Evolutionary conservation across 768 basidiomycete genomes (phyloP).

Genomic region (Tylopilus sp.): DNA sequence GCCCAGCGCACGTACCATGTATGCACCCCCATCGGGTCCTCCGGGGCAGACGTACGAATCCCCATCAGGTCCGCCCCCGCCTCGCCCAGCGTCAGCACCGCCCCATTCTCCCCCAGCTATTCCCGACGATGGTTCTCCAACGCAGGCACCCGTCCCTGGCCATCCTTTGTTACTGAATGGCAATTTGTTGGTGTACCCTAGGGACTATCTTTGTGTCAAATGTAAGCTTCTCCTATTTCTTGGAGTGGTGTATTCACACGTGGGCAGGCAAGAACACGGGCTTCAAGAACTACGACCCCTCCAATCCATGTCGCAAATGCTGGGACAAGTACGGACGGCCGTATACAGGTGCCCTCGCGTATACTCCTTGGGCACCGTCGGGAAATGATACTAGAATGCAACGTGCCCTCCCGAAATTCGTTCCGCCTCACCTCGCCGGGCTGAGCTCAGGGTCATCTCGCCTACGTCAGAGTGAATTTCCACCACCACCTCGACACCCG

Average conservation of each 20-base stretch:
- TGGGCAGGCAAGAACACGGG: slow-evolving; percentile 66
- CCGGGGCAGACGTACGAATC: neutral
- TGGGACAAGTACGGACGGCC: slow-evolving; percentile 67
- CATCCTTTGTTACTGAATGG: slow-evolving; percentile 64
- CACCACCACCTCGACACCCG: slow-evolving; percentile 6
- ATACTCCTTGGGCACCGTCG: slow-evolving; percentile 40
- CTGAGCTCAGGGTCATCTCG: neutral
- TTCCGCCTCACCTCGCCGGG: slow-evolving; percentile 20
- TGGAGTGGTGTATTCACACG: neutral
- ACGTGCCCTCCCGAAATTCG: slow-evolving; percentile 25
- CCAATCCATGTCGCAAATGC: slow-evolving; percentile 66
- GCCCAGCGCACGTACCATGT: neutral
- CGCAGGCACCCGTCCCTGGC: slow-evolving; percentile 57
- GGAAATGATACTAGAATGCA: slow-evolving; percentile 25
- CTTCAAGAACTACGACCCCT: slow-evolving; percentile 66
- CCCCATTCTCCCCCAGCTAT: slow-evolving; percentile 7
- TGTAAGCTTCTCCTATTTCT: slow-evolving; percentile 41
- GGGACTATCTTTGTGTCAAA: slow-evolving; percentile 59
- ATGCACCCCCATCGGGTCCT: slow-evolving; percentile 12
- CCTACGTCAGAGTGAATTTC: neutral
- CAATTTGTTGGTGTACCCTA: slow-evolving; percentile 66
- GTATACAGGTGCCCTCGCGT: slow-evolving; percentile 58
- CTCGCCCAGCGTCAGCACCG: slow-evolving; percentile 15
- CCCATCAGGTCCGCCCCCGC: neutral
- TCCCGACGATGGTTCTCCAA: slow-evolving; percentile 60